phyloP scores from a whole-genome alignment of 2,329 filamentous ascomycete species.

The Dichotomopilus funicola region DNA sequence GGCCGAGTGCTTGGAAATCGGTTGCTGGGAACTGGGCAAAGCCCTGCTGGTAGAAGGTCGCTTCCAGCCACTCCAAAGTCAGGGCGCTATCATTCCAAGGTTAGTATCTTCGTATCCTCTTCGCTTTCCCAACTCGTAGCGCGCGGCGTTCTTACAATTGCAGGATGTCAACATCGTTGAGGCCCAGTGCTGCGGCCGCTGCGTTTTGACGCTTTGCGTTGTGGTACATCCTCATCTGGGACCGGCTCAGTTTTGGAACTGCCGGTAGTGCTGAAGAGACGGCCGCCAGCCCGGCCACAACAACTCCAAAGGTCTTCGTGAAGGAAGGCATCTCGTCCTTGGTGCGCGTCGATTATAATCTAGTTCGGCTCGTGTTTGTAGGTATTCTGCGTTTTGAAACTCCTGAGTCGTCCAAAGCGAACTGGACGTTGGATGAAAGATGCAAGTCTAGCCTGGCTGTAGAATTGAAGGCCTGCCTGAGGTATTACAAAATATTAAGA shows the following conservation, averaged over 20 bases:
- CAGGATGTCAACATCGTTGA: constrained; percentile 49
- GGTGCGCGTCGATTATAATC: constrained; percentile 24
- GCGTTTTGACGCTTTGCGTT: constrained; percentile 46
- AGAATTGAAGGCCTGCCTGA: constrained; percentile 18
- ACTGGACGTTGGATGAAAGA: constrained; percentile 22
- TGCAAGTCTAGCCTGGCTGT: constrained; percentile 37
- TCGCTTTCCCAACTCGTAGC: not conserved
- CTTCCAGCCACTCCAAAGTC: constrained; percentile 69
- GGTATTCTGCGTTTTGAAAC: constrained; percentile 17
- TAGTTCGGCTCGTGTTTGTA: constrained; percentile 20
- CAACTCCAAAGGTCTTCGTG: constrained; percentile 37
- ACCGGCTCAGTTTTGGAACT: constrained; percentile 36
- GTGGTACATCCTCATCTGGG: constrained; percentile 42
- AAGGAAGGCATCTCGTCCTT: constrained; percentile 38
- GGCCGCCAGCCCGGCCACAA: constrained; percentile 41
- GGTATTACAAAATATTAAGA: constrained; percentile 26
- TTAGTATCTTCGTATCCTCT: constrained; percentile 13
- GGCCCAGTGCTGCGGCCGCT: constrained; percentile 39
- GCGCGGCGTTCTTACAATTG: constrained; percentile 44
- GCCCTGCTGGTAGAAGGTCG: constrained; percentile 64
- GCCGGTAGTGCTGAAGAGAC: constrained; percentile 43
- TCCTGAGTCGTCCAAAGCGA: constrained; percentile 22
- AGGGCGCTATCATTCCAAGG: constrained; percentile 46
- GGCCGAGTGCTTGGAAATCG: constrained; percentile 59
- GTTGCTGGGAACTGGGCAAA: constrained; percentile 59